Evolutionary conservation across 2,329 filamentous ascomycete genomes (phyloP), one percentile per base, ranked within the genome.

Genomic region (Calycina herbarum): DNA sequence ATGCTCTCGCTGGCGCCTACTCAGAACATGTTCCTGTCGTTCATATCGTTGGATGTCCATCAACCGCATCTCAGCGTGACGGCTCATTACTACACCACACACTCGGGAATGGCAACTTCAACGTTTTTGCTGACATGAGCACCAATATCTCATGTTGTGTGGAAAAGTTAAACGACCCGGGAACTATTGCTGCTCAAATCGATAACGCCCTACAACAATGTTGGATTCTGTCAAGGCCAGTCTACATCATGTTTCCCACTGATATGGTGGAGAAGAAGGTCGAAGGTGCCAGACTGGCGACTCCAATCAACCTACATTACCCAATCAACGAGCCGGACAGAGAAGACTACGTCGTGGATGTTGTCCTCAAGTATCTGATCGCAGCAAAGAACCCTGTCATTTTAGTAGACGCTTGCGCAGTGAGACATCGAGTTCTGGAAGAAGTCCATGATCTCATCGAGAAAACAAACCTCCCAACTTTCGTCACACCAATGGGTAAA

Each of bases 401-500:
- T 45, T 81, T 97, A 6, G 88, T 96, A 5, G 93, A 97, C 76
- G 91, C 91, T 40, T 95, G 92, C 73, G 90, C 92, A 11, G 88
- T 93, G 69, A 87, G 92, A 40, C 91, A 95, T 74, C 83, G 89
- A 54, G 89, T 90, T 17, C 77, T 94, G 1, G 77, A 86, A 0
- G 92, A 95, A 77, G 87, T 93, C 20, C 87, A 91, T 71, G 85
- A 86, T 7, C 81, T 97, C 17, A 81, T 96, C 61, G 82, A 89
- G 67, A 91, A 89, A 77, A 91, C 91, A 0, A 82, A 86, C 3
- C 81, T 96, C 7, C 93, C 93, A 4, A 89, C 91, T 0, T 96
- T 95, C 72, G 91, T 94, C n/a, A 90, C 92, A 0, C 92, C 93
- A 2, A 96, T 96, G 90, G 93, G 93, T 58, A 96, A 96, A 79